Percentiles rank a stretch among this genome's conserved stretches.
Conservation (phyloP, 306 rosid species). For the Clitoria ternatea region DNA sequence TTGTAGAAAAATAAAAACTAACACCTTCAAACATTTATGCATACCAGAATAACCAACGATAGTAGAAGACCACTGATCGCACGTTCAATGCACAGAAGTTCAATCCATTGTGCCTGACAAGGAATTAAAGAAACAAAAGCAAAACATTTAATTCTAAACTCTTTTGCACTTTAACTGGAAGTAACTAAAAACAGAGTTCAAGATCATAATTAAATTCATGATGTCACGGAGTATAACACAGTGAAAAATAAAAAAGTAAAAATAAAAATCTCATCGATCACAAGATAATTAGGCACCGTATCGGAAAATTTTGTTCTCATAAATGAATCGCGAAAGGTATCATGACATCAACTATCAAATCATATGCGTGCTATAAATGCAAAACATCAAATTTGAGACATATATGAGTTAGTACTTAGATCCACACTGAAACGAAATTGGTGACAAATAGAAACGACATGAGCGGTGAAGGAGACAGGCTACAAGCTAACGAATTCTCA, state of each 20-base stretch:
- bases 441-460: neutral
- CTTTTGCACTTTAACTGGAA: neutral
- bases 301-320: neutral
- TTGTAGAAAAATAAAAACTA: neutral
- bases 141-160: neutral
- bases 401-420: neutral
- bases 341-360: too few species aligned
- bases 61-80: conserved; percentile 70
- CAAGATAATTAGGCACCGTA: neutral
- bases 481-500: neutral
- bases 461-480: neutral
- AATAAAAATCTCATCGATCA: neutral
- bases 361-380: neutral
- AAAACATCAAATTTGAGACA: neutral
- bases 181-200: neutral
- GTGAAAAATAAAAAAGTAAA: neutral
- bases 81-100: conserved; percentile 47
- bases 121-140: neutral
- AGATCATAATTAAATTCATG: conserved; percentile 6
- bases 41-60: conserved; percentile 61
- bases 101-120: conserved; percentile 59
- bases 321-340: neutral
- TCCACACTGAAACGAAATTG: neutral
- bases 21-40: conserved; percentile 16
- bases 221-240: neutral